Base-by-base conservation (phyloP, 208 protist genomes). In the Lotmaria passim region DNA sequence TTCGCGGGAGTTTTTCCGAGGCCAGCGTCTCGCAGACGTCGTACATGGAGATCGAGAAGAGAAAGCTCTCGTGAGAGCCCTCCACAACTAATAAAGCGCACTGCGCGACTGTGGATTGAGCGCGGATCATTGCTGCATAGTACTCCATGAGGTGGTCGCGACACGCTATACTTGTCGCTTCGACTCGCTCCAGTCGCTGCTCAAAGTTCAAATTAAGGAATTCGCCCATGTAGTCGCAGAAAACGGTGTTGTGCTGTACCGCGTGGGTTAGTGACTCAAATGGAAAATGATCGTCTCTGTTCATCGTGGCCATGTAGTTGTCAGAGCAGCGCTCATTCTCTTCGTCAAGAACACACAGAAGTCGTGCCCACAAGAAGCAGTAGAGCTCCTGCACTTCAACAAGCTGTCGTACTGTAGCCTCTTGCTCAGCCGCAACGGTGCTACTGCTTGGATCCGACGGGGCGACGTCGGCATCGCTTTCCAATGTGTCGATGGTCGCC, bases 151-250 rank as follows among this genome's bases (percentile, higher is more conserved):
- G 59, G 11, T 75, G 59, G 7, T 50, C 55, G n/a, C 65, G 62
- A 36, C 73, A 47, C 15, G 38, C 33, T 23, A 74, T 69, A 36
- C 58, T 58, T 17, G 61, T 39, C 2, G 41, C 51, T 12, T 84
- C 75, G 14, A 85, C 81, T 12, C 52, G 65, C 24, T 79, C 66
- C 3, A 75, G 57, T 14, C 70, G 68, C 26, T 78, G 80, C 10
- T 86, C 82, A 50, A 78, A 79, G 52, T 75, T 75, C 15, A 64
- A 47, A 59, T 86, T 70, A 17, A 92, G 74, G 23, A 95, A 41
- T 26, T 90, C 87, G 12, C 82, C 86, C 63, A 96, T 79, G 36
- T 86, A 74, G 34, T 94, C 86, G 65, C 91, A 96, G 58, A 96
- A 96, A 6, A 69, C 26, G 14, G 83, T 87, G 68, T 93, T 93